Base-by-base conservation (phyloP, 768 basidiomycete genomes). In the Rhodotorula paludigena region DNA sequence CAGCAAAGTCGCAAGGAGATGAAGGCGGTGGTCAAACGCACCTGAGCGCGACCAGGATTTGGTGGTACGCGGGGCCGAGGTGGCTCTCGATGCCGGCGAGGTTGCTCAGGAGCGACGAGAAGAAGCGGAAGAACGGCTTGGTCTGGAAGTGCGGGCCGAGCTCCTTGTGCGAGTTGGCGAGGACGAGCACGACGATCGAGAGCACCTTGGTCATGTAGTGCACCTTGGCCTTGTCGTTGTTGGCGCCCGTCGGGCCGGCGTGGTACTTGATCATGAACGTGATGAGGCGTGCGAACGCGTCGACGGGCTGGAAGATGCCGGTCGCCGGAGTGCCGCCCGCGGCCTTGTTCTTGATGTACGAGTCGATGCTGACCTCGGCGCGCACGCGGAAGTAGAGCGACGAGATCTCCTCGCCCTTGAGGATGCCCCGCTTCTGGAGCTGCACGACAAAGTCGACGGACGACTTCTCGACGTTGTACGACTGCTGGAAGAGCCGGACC, bases 201-300 rank as follows among this genome's bases (percentile, higher is more conserved):
- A 99, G 80, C 66, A 98, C 97, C 81, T 97, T 98, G 59, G 90
- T 92, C 74, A 96, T 82, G 80, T 97, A 98, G 78, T 94, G 90
- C 20, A 93, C 90, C 78, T 96, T 96, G 25, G 92, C 91, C 74
- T 91, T 88, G 74, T 94, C 92, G 74, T 90, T 91, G 79, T 92
- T 90, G 65, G 90, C 83, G 16, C 90, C 92, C 44, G 77, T 79
- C 35, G 92, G 90, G 80, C 99, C 96, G 18, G 93, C 96, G 73
- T 98, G 94, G 78, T 98, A 97, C 81, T 98, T 98, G 85, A 98
- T 92, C 80, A 99, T 93, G 79, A 96, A 92, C 42, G 91, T 89
- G 72, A 99, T 90, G 68, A 99, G 82, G 71, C 92, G 86, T 42
- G 94, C 91, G 82, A 97, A 86, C 2, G 96, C 92, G 78, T 99